Conservation (phyloP, 305 asterid species). For the Fraxinus angustifolia region DNA sequence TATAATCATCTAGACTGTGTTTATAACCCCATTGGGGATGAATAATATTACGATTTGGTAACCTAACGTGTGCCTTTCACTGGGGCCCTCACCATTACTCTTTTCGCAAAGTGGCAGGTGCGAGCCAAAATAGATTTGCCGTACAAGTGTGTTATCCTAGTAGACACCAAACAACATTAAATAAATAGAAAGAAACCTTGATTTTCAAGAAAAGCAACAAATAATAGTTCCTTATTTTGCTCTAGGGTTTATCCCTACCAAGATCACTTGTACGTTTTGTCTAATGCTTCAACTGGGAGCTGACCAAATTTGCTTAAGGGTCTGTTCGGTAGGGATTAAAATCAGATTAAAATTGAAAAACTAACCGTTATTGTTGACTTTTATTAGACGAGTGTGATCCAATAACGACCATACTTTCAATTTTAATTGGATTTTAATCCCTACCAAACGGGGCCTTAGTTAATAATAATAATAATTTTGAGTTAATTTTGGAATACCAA, state of each 20-base stretch:
- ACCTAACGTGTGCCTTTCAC: not conserved
- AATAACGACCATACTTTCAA: too few species aligned
- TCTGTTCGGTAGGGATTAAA: too few species aligned
- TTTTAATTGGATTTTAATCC: too few species aligned
- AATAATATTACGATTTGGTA: not conserved
- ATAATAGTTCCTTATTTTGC: not conserved
- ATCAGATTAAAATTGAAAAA: too few species aligned
- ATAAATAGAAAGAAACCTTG: not conserved
- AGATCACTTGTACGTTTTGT: not conserved
- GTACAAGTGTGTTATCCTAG: not conserved
- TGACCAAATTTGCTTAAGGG: not conserved
- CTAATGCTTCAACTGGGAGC: not conserved
- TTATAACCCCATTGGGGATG: too few species aligned
- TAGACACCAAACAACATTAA: not conserved
- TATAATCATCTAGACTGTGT: too few species aligned
- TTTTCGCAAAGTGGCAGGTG: not conserved
- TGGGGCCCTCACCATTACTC: too few species aligned
- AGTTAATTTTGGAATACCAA: not conserved
- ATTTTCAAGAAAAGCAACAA: not conserved
- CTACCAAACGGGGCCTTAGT: too few species aligned
- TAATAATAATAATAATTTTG: not conserved
- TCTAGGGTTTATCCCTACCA: not conserved
- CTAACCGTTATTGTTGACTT: too few species aligned
- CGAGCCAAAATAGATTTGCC: not conserved
- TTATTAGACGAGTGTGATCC: too few species aligned